A percentile compares a stretch with the other conserved stretches of the same genome.
Evolutionary conservation across 2,329 filamentous ascomycete genomes (phyloP).

Genomic region (Albophoma yamanashiensis): DNA sequence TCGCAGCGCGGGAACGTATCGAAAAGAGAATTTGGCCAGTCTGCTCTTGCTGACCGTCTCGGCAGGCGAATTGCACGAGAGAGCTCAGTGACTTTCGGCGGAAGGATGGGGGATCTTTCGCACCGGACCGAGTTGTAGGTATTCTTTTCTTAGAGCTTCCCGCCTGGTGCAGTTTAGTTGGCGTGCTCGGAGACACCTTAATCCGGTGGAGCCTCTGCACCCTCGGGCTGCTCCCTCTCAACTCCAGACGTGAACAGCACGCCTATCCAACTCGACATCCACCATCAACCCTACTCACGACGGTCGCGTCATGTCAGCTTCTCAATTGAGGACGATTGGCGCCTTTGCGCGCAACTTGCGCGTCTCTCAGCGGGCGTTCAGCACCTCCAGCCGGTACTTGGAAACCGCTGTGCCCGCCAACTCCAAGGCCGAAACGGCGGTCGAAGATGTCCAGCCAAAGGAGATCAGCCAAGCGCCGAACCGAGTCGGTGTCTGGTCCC

Average conservation of each 20-base stretch:
- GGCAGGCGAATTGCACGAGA: not conserved
- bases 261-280: not conserved
- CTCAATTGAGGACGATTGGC: constrained; percentile 34
- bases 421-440: constrained; percentile 28
- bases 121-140: no score
- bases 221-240: not conserved
- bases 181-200: constrained; percentile 3
- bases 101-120: no score
- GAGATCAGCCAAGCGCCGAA: constrained; percentile 76
- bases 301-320: constrained; percentile 27
- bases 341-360: constrained; percentile 33
- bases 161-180: not conserved
- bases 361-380: constrained; percentile 35
- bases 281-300: not conserved
- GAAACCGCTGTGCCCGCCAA: constrained; percentile 30
- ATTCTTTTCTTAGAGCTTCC: not conserved
- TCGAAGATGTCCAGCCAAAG: constrained; percentile 30
- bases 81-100: not conserved
- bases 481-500: constrained; percentile 68
- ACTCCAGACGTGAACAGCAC: not conserved
- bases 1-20: not conserved
- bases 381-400: constrained; percentile 34
- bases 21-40: not conserved
- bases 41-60: no score
- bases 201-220: constrained; percentile 1